Percentiles rank a stretch among this genome's conserved stretches.
These are phyloP conservation scores for Exsudoporus frostii DNA, from an alignment of 768 basidiomycete species.

Conservation along the genomic window DNA sequence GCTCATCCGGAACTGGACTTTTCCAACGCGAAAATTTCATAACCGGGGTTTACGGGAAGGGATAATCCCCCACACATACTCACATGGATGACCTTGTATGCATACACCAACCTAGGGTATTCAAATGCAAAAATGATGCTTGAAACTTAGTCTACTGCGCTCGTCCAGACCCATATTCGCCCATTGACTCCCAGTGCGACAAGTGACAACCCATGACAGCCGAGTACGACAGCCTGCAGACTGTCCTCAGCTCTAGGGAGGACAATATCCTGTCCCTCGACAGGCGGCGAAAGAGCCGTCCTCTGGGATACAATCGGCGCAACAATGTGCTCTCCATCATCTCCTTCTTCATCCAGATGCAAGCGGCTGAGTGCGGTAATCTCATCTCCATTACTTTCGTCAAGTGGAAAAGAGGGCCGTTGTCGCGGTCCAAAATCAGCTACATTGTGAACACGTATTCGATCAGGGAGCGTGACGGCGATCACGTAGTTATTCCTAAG, in stretches of 20 bases:
- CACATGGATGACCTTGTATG: neutral
- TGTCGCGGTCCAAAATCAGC: constrained; percentile 43
- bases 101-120: neutral
- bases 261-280: constrained; percentile 21
- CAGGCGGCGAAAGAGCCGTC: constrained; percentile 17
- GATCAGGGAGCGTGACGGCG: constrained; percentile 40
- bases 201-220: constrained; percentile 38
- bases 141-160: constrained; percentile 12
- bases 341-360: constrained; percentile 29
- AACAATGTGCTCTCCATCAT: constrained; percentile 19
- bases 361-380: constrained; percentile 21
- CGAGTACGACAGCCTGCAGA: constrained; percentile 42
- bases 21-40: constrained; percentile 86
- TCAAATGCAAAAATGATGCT: neutral
- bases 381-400: constrained; percentile 23
- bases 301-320: neutral
- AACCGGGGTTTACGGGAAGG: constrained; percentile 7
- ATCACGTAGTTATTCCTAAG: constrained; percentile 52
- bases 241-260: constrained; percentile 14
- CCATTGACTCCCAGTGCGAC: constrained; percentile 20
- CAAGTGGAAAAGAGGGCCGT: constrained; percentile 41
- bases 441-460: constrained; percentile 46
- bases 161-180: constrained; percentile 27
- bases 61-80: neutral
- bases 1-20: constrained; percentile 95